Evolutionary conservation across 1,284 basidiomycete genomes (phyloP), one percentile per base, ranked within the genome.

Genomic region (Volvariella surrecta): DNA sequence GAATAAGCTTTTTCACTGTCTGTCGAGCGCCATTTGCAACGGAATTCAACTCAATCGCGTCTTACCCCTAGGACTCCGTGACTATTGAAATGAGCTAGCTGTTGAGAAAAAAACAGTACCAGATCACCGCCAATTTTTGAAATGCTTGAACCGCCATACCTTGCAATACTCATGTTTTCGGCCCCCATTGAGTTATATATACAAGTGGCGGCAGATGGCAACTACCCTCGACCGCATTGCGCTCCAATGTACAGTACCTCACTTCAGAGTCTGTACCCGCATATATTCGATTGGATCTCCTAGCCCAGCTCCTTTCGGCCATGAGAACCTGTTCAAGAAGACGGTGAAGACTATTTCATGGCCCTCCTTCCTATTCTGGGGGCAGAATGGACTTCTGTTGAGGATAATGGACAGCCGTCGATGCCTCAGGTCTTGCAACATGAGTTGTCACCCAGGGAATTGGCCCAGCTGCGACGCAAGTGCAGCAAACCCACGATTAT

Each of bases 271-370:
- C 75, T 0, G 67, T 88, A 4, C 79, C 93, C 0, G 74, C 90
- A 0, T 97, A 96, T 59, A 70, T 96, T 48, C 81, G 89, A 24
- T 75, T 97, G 0, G 81, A 95, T 53, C 71, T 96, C 13, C 73
- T 91, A n/a, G 74, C 79, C 2, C 68, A 70, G 32, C 66, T 89
- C 11, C 65, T 89, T 6, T 47, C 56, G 3, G 72, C 71, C 7
- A 70, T 82, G 59, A 63, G 70, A 68, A 2, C 72, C 76, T 41
- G 73, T 89, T 19, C 57, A 82, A 15, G 77, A 84, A 48, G 59
- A 69, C 0, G 84, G 79, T 0, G 80, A 86, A 50, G 84, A 85
- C 2, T 78, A 92, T 41, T 70, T 87, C 39, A 79, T 89, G 59
- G 77, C 82, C 24, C 72, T 85, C 48, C 79, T 91, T 58, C 78